Evolutionary conservation across 495 filamentous ascomycete species (phyloP), one percentile per base, ranked within the genome.

Genomic region (Neurospora sp.): DNA sequence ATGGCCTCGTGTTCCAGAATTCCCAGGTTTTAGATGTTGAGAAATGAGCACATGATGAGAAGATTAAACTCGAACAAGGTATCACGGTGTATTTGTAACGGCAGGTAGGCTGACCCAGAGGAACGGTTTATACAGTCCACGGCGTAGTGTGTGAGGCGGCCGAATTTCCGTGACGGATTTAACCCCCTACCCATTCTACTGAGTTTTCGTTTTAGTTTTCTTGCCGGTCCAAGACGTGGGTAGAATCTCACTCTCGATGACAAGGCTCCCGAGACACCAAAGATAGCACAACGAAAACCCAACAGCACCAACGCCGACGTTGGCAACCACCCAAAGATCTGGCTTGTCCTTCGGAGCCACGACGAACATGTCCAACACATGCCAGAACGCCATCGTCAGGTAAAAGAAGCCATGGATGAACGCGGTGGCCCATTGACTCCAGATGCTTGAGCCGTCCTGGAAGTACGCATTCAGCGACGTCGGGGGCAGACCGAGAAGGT

Each of bases 251-350:
- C 90, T 90, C 78, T 93, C 89, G 72, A 84, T 81, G 46, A 93
- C 81, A 74, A 97, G 76, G 75, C 87, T 90, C 88, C 88, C 90
- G 71, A 94, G 80, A 78, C 93, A 97, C 96, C 96, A 98, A 5
- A 95, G 79, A 81, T 97, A 97, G 77, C 93, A 95, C 31, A 97
- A 82, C 0, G 89, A 89, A 78, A 98, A 99, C 3, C 93, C 95
- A 11, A 87, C 91, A 38, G 92, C 92, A 8, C 95, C 96, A 10
- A 98, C 83, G 31, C 93, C 87, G 4, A 94, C 95, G 77, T 98
- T 98, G 12, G 90, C 82, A 1, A 99, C 96, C 9, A 95, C 91
- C 94, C 94, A 98, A 11, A 99, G 81, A 84, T 99, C 96, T 14
- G 96, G 96, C 79, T 95, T 97, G 39, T 85, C 85, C 2, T 85